Conservation (phyloP, 1,284 basidiomycete species). For the Austroboletus rostrupii region DNA sequence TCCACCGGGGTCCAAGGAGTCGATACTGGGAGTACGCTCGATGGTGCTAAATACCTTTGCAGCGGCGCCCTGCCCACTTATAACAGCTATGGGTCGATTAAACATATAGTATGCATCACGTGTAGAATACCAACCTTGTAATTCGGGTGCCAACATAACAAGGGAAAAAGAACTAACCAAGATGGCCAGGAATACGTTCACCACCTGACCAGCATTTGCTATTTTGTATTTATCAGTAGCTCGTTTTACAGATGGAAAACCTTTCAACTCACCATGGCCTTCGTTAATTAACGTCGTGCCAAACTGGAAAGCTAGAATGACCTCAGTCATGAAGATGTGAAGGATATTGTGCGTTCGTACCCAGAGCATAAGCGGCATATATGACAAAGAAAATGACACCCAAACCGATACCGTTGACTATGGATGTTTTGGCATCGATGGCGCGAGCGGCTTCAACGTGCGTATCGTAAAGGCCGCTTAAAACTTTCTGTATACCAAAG, state of each 20-base stretch:
- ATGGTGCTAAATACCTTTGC: conserved; percentile 92
- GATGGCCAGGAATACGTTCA: conserved; percentile 83
- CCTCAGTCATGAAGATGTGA: neutral
- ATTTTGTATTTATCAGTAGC: conserved; percentile 1
- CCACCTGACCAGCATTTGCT: conserved; percentile 65
- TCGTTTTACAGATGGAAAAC: neutral
- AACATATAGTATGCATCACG: neutral
- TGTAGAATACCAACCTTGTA: conserved; percentile 54
- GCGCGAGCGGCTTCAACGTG: conserved; percentile 55
- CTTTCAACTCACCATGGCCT: conserved; percentile 41
- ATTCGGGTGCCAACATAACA: conserved; percentile 73
- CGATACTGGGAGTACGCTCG: conserved; percentile 82
- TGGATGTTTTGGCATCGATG: conserved; percentile 66
- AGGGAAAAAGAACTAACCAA: conserved; percentile 91
- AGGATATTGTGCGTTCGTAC: conserved; percentile 33
- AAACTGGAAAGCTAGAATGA: conserved; percentile 63
- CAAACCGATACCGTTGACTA: conserved; percentile 66
- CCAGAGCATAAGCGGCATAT: conserved; percentile 67
- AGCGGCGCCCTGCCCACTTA: conserved; percentile 82
- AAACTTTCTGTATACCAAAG: conserved; percentile 79
- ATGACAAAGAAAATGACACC: conserved; percentile 80
- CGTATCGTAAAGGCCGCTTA: conserved; percentile 68
- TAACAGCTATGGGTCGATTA: conserved; percentile 51
- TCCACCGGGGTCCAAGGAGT: conserved; percentile 72
- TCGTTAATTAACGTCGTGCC: conserved; percentile 79